Evolutionary conservation across 2,329 filamentous ascomycete genomes (phyloP), one percentile per base, ranked within the genome.

Genomic region (Lasiodiplodia citricola): DNA sequence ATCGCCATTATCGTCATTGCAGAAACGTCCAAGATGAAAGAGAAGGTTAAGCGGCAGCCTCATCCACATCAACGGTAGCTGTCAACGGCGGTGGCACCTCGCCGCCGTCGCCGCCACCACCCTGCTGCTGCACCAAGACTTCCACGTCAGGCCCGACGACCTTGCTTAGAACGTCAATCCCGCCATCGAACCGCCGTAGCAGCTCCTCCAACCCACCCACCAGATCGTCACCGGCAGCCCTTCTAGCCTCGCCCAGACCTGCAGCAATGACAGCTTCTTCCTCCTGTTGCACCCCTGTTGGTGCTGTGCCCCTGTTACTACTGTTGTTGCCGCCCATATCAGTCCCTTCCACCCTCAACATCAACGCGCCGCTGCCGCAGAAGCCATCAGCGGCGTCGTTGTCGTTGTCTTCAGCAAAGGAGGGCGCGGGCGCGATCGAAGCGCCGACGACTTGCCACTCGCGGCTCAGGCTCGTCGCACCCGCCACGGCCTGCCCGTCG

Each of bases 391-490:
- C 71, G 25, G 38, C 44, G 2, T 63, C 60, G 18, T 35, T 28
- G 25, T n/a, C 44, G 44, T 13, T 28, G 71, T 75, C 82, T 54
- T 83, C 84, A 54, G 87, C 87, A 76, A 89, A 91, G 2, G 87
- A 90, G 1, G 90, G 90, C 18, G 90, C 90, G 11, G 83, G 82
- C 8, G 82, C 81, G 11, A 91, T 79, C 11, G 80, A 80, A 0
- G 86, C 85, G 18, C 81, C 80, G 41, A 88, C 80, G 16, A 91
- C 84, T 74, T 91, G 89, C 90, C 95, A 98, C 62, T 91, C 87
- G 0, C 90, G 82, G 10, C 88, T 91, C 14, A 97, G 82, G 70
- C 91, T 94, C 52, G 91, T 88, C 1, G 92, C 91, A 68, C 88
- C 88, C 0, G 87, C 83, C 0, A 98, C 87, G 1, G 80, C 83